These are phyloP conservation scores for Capsicum baccatum DNA, from an alignment of 257 asterid species.

Conservation along the genomic window DNA sequence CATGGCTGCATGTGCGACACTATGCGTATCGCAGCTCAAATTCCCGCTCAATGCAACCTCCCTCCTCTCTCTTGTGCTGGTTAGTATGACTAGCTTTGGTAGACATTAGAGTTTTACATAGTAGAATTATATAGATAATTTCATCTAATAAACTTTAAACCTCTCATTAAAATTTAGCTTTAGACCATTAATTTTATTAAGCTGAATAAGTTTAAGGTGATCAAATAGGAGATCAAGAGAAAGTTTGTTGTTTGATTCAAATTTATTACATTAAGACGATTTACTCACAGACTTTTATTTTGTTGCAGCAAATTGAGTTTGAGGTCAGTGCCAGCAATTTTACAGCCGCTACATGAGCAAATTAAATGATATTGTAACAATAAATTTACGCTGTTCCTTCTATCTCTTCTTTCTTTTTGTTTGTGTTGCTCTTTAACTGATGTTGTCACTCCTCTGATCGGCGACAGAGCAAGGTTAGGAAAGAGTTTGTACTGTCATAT, in stretches of 20 bases:
- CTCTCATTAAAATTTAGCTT: neutral
- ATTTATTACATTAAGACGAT: neutral
- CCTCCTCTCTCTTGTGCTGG: conserved; percentile 48
- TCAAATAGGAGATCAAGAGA: neutral
- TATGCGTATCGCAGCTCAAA: conserved; percentile 46
- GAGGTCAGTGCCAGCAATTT: neutral
- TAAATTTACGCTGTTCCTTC: neutral
- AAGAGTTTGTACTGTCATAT: conserved; percentile 19
- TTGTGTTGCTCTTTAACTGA: neutral
- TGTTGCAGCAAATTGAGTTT: conserved; percentile 27
- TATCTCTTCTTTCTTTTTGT: neutral
- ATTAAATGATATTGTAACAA: neutral
- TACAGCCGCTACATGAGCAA: neutral
- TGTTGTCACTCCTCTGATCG: neutral
- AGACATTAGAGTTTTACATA: too few species aligned
- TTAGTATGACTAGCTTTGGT: neutral
- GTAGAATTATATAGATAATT: too few species aligned
- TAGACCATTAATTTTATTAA: neutral
- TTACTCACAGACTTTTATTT: neutral
- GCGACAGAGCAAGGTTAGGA: neutral
- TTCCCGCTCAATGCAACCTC: conserved; percentile 55
- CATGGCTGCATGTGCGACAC: conserved; percentile 57
- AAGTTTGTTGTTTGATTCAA: neutral
- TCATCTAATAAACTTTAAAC: neutral
- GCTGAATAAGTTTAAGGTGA: too few species aligned